phyloP scores from a whole-genome alignment of 202 grass and related monocot species.

The Panicum hallii region DNA sequence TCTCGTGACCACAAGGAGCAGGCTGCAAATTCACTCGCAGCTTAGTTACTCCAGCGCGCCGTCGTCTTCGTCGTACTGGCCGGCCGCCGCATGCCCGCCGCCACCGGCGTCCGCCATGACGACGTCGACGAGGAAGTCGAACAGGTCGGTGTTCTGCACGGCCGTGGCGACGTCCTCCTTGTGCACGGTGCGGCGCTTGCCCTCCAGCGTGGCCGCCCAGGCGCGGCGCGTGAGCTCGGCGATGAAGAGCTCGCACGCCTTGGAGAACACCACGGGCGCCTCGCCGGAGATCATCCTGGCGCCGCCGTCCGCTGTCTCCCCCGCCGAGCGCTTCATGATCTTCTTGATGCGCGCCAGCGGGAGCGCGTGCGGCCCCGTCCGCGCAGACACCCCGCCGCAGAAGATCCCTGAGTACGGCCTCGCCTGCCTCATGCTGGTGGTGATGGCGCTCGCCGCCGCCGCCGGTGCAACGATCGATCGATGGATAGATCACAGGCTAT shows the following conservation, averaged over 20 bases:
- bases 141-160: constrained; percentile 57
- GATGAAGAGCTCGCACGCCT: constrained; percentile 75
- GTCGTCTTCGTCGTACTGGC: background rate
- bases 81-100: background rate
- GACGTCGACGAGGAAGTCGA: constrained; percentile 71
- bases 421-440: constrained; percentile 53
- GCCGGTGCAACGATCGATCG: background rate
- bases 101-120: background rate
- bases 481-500: too few species aligned
- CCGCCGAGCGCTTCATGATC: constrained; percentile 73
- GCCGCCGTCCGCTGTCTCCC: constrained; percentile 30
- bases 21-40: background rate
- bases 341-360: constrained; percentile 83
- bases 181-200: constrained; percentile 61
- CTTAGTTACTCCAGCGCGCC: background rate
- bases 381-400: constrained; percentile 47
- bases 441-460: background rate
- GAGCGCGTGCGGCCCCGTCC: constrained; percentile 73
- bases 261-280: constrained; percentile 71
- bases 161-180: constrained; percentile 59
- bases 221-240: constrained; percentile 63
- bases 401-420: constrained; percentile 67
- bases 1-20: background rate
- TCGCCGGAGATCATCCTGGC: constrained; percentile 71
- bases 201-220: constrained; percentile 52